A percentile compares a stretch with the other conserved stretches of the same genome.
These are phyloP conservation scores for Saturnispora hagleri DNA, from an alignment of 805 yeast genomes.

Conservation along the genomic window DNA sequence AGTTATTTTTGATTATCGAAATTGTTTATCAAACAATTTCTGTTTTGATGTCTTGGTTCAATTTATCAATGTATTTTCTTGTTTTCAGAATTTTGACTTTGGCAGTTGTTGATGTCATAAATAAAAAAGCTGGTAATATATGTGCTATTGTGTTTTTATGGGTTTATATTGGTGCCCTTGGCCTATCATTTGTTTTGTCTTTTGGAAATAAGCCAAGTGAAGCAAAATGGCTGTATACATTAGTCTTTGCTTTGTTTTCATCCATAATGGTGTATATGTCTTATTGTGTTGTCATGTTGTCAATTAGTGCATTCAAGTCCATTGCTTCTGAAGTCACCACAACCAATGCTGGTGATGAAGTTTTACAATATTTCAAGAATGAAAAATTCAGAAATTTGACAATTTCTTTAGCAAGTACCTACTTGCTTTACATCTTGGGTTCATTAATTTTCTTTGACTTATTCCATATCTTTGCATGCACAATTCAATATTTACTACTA, in stretches of 20 bases:
- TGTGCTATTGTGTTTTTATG: slow-evolving; percentile 76
- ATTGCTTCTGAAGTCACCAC: slow-evolving; percentile 33
- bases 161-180: slow-evolving; percentile 69
- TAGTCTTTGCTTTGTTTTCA: slow-evolving; percentile 69
- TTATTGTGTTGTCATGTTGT: slow-evolving; percentile 62
- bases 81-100: slow-evolving; percentile 81
- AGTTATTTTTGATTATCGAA: slow-evolving; percentile 63
- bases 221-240: slow-evolving; percentile 61
- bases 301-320: slow-evolving; percentile 47
- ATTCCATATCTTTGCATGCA: slow-evolving; percentile 82
- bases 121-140: slow-evolving; percentile 56
- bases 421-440: slow-evolving; percentile 64
- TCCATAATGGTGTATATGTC: slow-evolving; percentile 78
- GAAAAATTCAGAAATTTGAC: slow-evolving; percentile 74
- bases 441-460: slow-evolving; percentile 79
- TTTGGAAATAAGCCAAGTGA: slow-evolving; percentile 94
- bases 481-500: slow-evolving; percentile 68
- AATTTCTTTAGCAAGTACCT: slow-evolving; percentile 75
- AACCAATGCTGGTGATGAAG: slow-evolving; percentile 24
- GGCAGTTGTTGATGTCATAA: slow-evolving; percentile 48
- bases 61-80: slow-evolving; percentile 77
- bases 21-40: slow-evolving; percentile 68
- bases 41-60: slow-evolving; percentile 80
- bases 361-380: slow-evolving; percentile 43
- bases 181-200: slow-evolving; percentile 76